Base-by-base conservation (phyloP, 2,329 filamentous ascomycete species). In the Phialophora chinensis region DNA sequence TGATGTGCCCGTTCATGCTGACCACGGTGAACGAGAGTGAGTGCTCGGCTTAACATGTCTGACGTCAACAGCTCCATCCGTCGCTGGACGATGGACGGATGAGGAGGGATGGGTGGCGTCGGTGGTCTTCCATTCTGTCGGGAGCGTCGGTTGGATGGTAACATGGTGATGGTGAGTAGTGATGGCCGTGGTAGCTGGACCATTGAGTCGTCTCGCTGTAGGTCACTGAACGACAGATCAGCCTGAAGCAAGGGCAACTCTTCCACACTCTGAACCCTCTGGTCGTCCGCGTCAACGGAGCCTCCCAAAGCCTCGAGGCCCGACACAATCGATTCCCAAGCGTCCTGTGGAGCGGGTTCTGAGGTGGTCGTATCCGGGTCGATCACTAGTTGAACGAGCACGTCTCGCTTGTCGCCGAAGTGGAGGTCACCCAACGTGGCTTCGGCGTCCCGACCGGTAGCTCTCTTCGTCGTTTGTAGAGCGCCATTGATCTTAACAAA, bases 401-500 rank as follows among this genome's bases (percentile, higher is more conserved):
- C 90, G 76, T 98, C 95, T 75, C 88, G 84, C 84, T 98, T 99
- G 78, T 99, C 95, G 42, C 95, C 95, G 75, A 98, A 98, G 55
- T 93, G 88, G 60, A 99, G 82, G 78, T 99, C 95, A 42, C 95
- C 95, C 27, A 99, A 82, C 0, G 91, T 90, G 10, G 93, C 94
- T 79, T 99, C 95, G 0, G 94, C 95, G 78, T 98, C 95, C 59
- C 93, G 90, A 11, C 95, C 95, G 27, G 93, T 96, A 14, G 94
- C 95, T 67, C 95, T 90, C 83, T 97, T 99, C 2, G 94, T 98
- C 69, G 96, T 96, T 76, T 98, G 93, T 66, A 99, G 83, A 4
- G 94, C 95, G 61, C 95, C 95, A 74, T 92, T 97, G 75, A 99
- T 98, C 81, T 99, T 99, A 77, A 97, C 92, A 77, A 99, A 99